phyloP scores from a whole-genome alignment of 345 rosid species.

The Murraya koenigii region DNA sequence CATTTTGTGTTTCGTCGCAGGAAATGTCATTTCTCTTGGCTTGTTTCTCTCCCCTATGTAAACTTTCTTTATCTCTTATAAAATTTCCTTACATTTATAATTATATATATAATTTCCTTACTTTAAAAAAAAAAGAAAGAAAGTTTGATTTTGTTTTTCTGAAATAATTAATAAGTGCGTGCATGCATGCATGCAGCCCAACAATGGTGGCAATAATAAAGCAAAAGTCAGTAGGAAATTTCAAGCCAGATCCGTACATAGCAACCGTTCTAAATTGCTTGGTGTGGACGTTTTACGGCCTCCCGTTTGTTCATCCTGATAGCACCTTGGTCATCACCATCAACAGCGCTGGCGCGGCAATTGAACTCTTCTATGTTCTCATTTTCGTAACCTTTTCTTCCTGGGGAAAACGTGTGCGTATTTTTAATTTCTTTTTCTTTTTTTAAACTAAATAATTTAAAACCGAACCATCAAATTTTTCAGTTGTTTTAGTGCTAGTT shows the following conservation, averaged over 20 bases:
- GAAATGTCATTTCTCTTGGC: constrained; percentile 68
- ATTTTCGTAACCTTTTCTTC: constrained; percentile 50
- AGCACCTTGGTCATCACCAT: constrained; percentile 58
- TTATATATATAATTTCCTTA: too few species aligned
- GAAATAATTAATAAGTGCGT: neutral
- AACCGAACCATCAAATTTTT: too few species aligned
- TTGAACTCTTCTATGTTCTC: constrained; percentile 48
- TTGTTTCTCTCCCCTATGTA: constrained; percentile 78
- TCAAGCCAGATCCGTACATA: constrained; percentile 73
- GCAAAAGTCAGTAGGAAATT: constrained; percentile 46
- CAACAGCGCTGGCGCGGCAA: constrained; percentile 53
- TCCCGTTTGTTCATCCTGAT: constrained; percentile 63
- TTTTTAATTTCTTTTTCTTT: neutral
- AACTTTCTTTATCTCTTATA: neutral
- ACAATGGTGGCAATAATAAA: constrained; percentile 52
- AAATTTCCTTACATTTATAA: too few species aligned
- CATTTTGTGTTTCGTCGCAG: constrained; percentile 25
- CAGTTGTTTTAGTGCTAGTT: neutral
- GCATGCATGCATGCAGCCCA: constrained; percentile 40
- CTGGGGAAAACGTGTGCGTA: constrained; percentile 36
- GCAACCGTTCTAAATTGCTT: constrained; percentile 67
- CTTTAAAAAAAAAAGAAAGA: too few species aligned
- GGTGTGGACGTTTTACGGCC: constrained; percentile 71
- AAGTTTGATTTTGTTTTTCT: neutral
- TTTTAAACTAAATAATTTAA: too few species aligned